These are phyloP conservation scores for Talaromyces sp. DNA, from an alignment of 2,329 filamentous ascomycete genomes.

Conservation along the genomic window DNA sequence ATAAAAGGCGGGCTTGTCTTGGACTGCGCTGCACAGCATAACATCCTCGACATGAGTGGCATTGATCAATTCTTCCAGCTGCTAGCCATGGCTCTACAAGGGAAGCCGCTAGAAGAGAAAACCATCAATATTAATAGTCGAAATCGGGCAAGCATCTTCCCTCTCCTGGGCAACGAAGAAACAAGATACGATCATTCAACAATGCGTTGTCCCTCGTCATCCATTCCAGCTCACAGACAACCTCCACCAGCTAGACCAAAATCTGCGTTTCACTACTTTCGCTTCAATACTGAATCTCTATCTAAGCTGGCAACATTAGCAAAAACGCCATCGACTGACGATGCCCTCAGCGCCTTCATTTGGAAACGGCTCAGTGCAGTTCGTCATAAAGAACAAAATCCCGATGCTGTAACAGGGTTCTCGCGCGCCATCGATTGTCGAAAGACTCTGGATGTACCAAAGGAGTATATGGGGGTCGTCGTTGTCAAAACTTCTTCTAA, in stretches of 20 bases:
- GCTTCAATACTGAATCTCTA: slow-evolving; percentile 15
- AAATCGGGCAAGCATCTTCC: slow-evolving; percentile 4
- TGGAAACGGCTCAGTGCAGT: slow-evolving; percentile 35
- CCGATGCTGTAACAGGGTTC: slow-evolving; percentile 27
- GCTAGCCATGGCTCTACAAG: slow-evolving; percentile 23
- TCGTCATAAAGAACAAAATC: slow-evolving; percentile 17
- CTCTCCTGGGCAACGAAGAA: not conserved
- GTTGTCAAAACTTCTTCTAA: slow-evolving; percentile 25
- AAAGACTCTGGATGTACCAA: slow-evolving; percentile 25
- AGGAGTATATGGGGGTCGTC: slow-evolving; percentile 33
- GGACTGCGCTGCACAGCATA: slow-evolving; percentile 34
- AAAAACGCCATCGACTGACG: slow-evolving; percentile 29
- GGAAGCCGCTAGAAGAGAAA: slow-evolving; percentile 14
- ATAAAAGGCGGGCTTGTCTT: slow-evolving; percentile 33
- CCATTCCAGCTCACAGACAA: not conserved
- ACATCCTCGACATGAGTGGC: slow-evolving; percentile 32
- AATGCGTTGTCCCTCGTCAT: slow-evolving; percentile 3
- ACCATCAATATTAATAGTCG: slow-evolving; percentile 9
- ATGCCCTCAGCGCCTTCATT: slow-evolving; percentile 37
- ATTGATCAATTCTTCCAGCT: slow-evolving; percentile 28
- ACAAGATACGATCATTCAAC: slow-evolving; percentile 1
- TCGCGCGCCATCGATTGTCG: slow-evolving; percentile 33
- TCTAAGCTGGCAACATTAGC: slow-evolving; percentile 20
- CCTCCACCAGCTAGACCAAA: not conserved
- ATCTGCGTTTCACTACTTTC: slow-evolving; percentile 20